Evolutionary conservation across 441 rosid genomes (phyloP), one percentile per base, ranked within the genome.

Genomic region (Gossypium laxum): DNA sequence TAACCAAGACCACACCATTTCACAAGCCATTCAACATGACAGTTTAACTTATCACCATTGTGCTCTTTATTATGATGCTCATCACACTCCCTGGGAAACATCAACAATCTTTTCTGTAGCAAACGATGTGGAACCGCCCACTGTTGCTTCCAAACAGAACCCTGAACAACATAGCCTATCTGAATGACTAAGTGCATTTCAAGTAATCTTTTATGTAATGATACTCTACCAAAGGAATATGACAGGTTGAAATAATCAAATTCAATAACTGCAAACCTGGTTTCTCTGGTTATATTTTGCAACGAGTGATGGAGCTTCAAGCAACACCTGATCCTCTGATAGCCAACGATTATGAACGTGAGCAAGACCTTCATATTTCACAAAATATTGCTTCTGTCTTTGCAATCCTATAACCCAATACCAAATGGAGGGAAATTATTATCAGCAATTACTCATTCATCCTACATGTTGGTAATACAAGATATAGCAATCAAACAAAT

Each of bases 1-100:
- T 88, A 86, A 72, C 71, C 83, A 77, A 86, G 92, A 70, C 89
- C 83, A 65, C 67, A 30, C 92, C 92, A 88, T 74, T 88, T 83
- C 58, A 88, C 90, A 74, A 88, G 89, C 90, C 92, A 88, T 71
- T 84, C 87, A 61, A 38, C 59, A 56, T 50, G 73, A 72, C 83
- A 79, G 28, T 59, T 74, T 22, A 32, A 32, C 75, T 66, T 56
- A 24, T 55, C 47, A 51, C 15, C 26, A 17, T 51, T 45, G 54
- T 52, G 30, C 28, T 12, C 71, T 10, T 67, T 11, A 51, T 4
- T 5, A 67, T 30, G 48, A 17, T 30, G 48, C 58, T 73, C 78
- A 56, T 56, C 77, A 62, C 17, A 64, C 73, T 76, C 75, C 69
- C 67, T 75, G 30, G 77, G 71, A 58, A 65, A 50, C 48, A 28